phyloP scores from a whole-genome alignment of 1,139 yeast species.

The Debaryomyces sp. region DNA sequence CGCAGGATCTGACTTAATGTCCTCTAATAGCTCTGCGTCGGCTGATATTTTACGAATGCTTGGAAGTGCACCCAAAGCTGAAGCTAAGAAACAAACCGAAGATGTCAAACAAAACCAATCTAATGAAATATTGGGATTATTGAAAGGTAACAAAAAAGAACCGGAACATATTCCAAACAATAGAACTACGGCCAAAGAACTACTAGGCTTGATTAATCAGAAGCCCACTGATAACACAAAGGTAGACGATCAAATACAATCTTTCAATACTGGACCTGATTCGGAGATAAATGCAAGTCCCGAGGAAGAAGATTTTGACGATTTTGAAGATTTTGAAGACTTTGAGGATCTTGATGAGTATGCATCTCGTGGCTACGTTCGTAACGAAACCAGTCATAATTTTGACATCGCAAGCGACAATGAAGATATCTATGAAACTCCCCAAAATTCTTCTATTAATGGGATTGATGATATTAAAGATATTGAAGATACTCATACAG shows the following conservation, averaged over 20 bases:
- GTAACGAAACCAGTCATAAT: slow-evolving; percentile 14
- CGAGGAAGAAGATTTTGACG: slow-evolving; percentile 16
- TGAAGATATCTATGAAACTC: neutral
- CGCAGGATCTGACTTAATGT: neutral
- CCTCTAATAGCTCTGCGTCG: slow-evolving; percentile 12
- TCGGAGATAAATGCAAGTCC: neutral
- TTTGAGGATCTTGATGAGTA: slow-evolving; percentile 27
- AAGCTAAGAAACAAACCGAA: neutral
- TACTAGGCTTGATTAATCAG: slow-evolving; percentile 12
- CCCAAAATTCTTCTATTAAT: neutral
- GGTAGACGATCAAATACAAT: slow-evolving; percentile 2
- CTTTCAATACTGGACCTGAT: neutral
- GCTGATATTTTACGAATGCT: slow-evolving; percentile 27
- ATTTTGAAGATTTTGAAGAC: slow-evolving; percentile 38
- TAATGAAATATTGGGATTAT: slow-evolving; percentile 23
- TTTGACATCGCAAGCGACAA: slow-evolving; percentile 39
- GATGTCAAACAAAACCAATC: slow-evolving; percentile 10
- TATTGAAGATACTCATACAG: neutral
- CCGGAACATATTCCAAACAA: neutral
- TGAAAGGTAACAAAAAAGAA: slow-evolving; percentile 14
- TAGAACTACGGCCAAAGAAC: slow-evolving; percentile 13
- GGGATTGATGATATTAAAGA: neutral
- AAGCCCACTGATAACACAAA: neutral
- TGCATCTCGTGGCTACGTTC: neutral
- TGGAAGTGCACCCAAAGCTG: slow-evolving; percentile 13